Evolutionary conservation across 1,284 basidiomycete genomes (phyloP), one percentile per base, ranked within the genome.

Genomic region (Ceratorhiza oryzae-sativae): DNA sequence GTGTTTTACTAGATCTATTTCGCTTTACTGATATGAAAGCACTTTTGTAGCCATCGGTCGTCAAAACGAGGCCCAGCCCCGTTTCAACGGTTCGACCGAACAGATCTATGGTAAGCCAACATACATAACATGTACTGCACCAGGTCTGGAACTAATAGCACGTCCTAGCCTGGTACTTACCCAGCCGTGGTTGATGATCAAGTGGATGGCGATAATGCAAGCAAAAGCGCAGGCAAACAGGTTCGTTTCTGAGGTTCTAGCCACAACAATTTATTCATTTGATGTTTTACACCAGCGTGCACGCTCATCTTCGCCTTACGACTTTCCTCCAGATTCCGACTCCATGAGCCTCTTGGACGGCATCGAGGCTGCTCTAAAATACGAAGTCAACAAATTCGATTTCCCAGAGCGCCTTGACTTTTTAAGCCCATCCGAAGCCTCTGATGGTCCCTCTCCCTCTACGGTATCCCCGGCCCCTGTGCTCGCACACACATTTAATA

Each of bases 321-420:
- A 55, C 13, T 23, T 46, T 42, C 4, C n/a, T 2, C 25, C n/a
- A 10, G 12, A 27, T 13, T 59, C 56, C 27, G 41, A 42, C 25
- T 51, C 63, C 2, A 42, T 49, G 34, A 51, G 45, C 27, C 39
- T 68, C n/a, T 27, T 68, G 23, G 51, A 68, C 23, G 39, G 36
- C 51, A 15, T 55, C 30, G 63, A 68, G n/a, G 63, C 63, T 20
- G 10, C 49, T 30, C 39, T 68, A 32, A 39, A 39, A 10, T 51
- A 68, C 13, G 36, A 68, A 45, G 41, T 56, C 49, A 68, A 56
- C 63, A 51, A 46, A 30, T 68, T 68, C 23, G 41, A 68, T 36
- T 68, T 68, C 41, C 63, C 63, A 8, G 63, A 68, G 39, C 63
- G 30, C 10, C 63, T 68, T 2, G 63, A 68, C 23, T 68, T 68